Evolutionary conservation across 23 red algal species (phyloP).

Genomic region (Gracilariopsis chorda): DNA sequence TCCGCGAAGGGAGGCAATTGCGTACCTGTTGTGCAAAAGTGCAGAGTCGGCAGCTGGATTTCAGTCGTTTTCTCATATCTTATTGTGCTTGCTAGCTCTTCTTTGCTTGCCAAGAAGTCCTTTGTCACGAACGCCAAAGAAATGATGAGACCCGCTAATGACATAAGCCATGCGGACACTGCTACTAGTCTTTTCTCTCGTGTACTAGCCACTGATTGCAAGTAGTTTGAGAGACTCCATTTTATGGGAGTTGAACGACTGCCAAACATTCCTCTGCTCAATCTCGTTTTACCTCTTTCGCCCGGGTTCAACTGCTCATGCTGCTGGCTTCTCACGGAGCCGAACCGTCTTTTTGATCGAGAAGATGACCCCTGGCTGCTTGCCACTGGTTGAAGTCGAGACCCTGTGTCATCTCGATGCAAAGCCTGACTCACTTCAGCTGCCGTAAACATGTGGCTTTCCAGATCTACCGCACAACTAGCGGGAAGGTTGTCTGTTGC

Average conservation of each 20-base stretch:
- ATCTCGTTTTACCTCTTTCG: not conserved
- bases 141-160: conserved; percentile 46
- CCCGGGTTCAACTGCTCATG: not conserved
- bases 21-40: conserved; percentile 38
- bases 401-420: conserved; percentile 5
- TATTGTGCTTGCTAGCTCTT: conserved; percentile 37
- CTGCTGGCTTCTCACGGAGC: not conserved
- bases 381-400: not conserved
- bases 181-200: conserved; percentile 58
- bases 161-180: conserved; percentile 43
- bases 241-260: not conserved
- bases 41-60: conserved; percentile 31
- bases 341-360: not conserved
- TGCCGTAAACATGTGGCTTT: conserved; percentile 39
- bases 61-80: not conserved
- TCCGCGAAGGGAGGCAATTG: conserved; percentile 15
- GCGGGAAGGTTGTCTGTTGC: not conserved
- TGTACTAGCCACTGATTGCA: conserved; percentile 49
- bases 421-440: conserved; percentile 31
- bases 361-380: not conserved
- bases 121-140: conserved; percentile 62
- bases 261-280: not conserved
- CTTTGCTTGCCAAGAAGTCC: conserved; percentile 56
- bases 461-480: not conserved
- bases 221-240: conserved; percentile 51